A percentile compares a stretch with the other conserved stretches of the same genome.
phyloP scores from a whole-genome alignment of 257 asterid species.

The Ballota nigra region DNA sequence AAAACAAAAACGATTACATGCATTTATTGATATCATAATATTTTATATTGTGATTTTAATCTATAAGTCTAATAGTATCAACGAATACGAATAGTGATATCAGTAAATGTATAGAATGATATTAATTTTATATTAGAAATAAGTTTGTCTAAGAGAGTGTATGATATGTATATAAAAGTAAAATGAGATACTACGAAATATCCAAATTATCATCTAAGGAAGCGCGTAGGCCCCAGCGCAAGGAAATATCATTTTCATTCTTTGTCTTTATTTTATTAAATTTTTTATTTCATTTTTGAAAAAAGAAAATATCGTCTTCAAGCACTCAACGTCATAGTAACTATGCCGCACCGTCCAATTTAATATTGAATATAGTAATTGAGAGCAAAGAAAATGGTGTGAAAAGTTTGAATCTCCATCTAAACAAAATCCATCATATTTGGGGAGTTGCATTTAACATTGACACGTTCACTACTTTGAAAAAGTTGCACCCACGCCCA shows the following conservation, averaged over 20 bases:
- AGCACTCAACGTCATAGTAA: neutral
- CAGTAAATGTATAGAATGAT: too few relatives aligned
- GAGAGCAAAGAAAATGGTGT: neutral
- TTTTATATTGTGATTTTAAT: too few relatives aligned
- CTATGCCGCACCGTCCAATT: slow-evolving; percentile 13
- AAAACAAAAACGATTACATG: too few relatives aligned
- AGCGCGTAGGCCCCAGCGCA: too few relatives aligned
- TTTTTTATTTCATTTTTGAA: neutral
- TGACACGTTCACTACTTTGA: slow-evolving; percentile 17
- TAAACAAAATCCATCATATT: neutral
- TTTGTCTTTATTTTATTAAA: neutral
- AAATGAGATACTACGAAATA: too few relatives aligned
- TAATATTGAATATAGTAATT: neutral
- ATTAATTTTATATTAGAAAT: too few relatives aligned
- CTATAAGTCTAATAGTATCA: too few relatives aligned
- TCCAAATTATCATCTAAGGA: too few relatives aligned
- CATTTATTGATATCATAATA: too few relatives aligned
- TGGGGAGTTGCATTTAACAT: neutral
- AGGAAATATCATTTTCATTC: neutral
- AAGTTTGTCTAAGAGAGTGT: too few relatives aligned
- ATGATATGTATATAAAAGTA: too few relatives aligned
- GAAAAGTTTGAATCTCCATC: neutral
- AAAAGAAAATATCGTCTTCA: slow-evolving; percentile 1
- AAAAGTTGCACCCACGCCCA: slow-evolving; percentile 14
- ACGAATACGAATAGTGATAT: too few relatives aligned